Base-by-base conservation (phyloP, 345 rosid species). In the Syzygium aromaticum region DNA sequence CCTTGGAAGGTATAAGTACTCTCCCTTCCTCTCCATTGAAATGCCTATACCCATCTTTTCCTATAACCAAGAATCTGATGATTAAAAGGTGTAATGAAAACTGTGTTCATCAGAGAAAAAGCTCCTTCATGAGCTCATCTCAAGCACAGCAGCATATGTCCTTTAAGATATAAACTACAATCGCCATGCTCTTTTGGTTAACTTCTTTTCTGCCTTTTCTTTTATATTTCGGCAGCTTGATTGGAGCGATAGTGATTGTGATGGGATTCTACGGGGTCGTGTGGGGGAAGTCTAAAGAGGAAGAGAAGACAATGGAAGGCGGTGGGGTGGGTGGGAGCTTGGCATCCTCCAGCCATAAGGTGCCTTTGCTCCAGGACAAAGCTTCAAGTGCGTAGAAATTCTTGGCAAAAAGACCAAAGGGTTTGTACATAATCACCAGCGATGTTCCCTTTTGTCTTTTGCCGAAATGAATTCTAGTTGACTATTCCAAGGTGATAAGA, bases 151-250 rank as follows among this genome's bases (percentile, higher is more conserved):
- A 0, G 25, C 28, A 11, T 57, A 57, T n/a, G 4, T 11, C 64
- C 30, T 25, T 11, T 4, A 25, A 57, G 64, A 57, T 25, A 57
- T 25, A 11, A 57, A 57, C 6, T 57, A 57, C 27, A 57, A 25
- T 57, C 64, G 0, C 30, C 64, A 0, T 57, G 5, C 30, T 57
- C 15, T 25, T 57, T 57, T 4, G 28, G 25, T 57, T 11, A 56
- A 56, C 15, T 0, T 0, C 1, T 0, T 9, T 0, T 23, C 46
- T 43, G 46, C 46, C 46, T 22, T 1, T 56, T 56, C 9, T 23
- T 57, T 25, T 4, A 25, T 11, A 6, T 10, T 9, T 57, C 5
- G 64, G 64, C 64, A 59, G 64, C 64, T 59, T 59, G 30, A 27
- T 59, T 59, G 64, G 30, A 59, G 64, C 64, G 64, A 59, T 25